Conservation (phyloP, 345 rosid species). For the Jatropha curcas region DNA sequence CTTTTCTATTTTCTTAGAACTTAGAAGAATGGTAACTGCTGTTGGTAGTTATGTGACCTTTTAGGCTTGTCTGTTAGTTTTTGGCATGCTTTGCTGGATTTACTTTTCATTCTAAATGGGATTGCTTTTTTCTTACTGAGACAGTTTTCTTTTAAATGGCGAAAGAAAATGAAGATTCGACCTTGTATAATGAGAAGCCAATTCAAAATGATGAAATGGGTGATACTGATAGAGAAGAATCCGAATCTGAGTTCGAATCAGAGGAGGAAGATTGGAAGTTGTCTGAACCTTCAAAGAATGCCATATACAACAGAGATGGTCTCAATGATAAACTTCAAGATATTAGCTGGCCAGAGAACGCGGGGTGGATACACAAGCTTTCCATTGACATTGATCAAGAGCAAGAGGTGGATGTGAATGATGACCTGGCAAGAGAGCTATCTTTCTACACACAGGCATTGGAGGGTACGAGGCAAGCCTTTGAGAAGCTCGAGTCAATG, state of each 20-base stretch:
- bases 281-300: conserved; percentile 54
- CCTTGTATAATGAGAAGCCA: conserved; percentile 31
- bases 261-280: conserved; percentile 60
- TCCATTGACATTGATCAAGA: conserved; percentile 57
- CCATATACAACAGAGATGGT: conserved; percentile 64
- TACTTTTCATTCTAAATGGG: neutral
- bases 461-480: conserved; percentile 71
- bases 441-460: conserved; percentile 78
- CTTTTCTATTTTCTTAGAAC: neutral
- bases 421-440: conserved; percentile 72
- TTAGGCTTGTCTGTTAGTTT: neutral
- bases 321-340: conserved; percentile 77
- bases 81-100: neutral
- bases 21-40: neutral
- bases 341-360: conserved; percentile 72
- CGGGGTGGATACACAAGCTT: conserved; percentile 71
- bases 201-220: conserved; percentile 43
- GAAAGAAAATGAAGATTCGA: neutral
- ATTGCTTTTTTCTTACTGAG: conserved; percentile 1
- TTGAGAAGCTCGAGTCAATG: conserved; percentile 54
- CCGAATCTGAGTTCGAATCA: conserved; percentile 53
- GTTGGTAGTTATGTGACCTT: neutral
- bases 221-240: conserved; percentile 38
- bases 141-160: conserved; percentile 16
- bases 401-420: conserved; percentile 83